Conservation (phyloP, 768 basidiomycete genomes). For the Boletus huronensis region DNA sequence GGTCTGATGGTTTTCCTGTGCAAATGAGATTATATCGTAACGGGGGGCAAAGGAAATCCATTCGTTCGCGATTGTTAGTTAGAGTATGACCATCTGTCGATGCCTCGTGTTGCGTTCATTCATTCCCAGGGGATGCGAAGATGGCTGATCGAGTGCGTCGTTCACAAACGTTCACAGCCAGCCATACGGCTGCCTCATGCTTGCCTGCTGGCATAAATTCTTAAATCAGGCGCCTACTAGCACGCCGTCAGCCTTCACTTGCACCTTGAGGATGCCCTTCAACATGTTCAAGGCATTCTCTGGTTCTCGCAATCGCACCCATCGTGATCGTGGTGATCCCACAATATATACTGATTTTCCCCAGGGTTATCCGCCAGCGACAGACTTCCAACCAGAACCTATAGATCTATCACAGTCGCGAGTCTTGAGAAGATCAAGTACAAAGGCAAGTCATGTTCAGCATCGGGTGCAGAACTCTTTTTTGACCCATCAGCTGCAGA, state of each 20-base stretch:
- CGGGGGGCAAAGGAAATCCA: neutral
- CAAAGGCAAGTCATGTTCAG: slow-evolving; percentile 19
- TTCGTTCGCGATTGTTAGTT: neutral
- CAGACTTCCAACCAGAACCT: slow-evolving; percentile 24
- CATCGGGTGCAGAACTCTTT: neutral
- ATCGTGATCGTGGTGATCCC: slow-evolving; percentile 27
- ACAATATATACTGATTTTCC: slow-evolving; percentile 25
- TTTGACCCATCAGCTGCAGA: slow-evolving; percentile 22
- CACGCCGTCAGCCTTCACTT: slow-evolving; percentile 10
- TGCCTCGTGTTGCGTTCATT: slow-evolving; percentile 11
- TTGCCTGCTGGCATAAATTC: slow-evolving; percentile 29
- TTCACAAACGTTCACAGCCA: slow-evolving; percentile 30
- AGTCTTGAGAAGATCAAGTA: slow-evolving; percentile 27
- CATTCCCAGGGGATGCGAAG: neutral
- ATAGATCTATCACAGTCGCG: slow-evolving; percentile 20
- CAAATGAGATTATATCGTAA: neutral
- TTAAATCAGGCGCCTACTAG: slow-evolving; percentile 3
- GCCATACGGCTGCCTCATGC: slow-evolving; percentile 33
- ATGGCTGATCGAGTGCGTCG: slow-evolving; percentile 2
- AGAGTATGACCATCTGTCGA: neutral
- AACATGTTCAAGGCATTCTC: slow-evolving; percentile 37
- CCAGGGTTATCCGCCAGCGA: slow-evolving; percentile 28
- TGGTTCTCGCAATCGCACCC: slow-evolving; percentile 31
- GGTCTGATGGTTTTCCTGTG: neutral
- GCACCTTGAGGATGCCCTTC: slow-evolving; percentile 33